Conservation (phyloP, 495 filamentous ascomycete genomes). For the Penicillium paradoxum region DNA sequence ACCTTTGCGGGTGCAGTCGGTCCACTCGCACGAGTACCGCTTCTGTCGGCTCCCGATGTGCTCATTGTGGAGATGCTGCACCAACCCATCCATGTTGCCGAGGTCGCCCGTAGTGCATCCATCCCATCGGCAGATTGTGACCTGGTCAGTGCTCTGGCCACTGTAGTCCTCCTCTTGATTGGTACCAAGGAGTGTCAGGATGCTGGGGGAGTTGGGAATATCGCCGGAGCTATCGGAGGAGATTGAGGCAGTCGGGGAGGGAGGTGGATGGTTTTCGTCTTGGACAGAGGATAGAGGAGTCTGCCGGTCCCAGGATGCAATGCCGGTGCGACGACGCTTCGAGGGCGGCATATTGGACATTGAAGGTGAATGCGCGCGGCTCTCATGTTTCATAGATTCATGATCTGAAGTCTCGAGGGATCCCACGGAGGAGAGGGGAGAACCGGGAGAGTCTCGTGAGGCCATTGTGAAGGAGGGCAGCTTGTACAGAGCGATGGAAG, state of each 20-base stretch:
- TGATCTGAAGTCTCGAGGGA: slow-evolving; percentile 45
- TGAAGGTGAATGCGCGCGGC: slow-evolving; percentile 37
- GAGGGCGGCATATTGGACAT: slow-evolving; percentile 45
- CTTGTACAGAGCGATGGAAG: neutral
- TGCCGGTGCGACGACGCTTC: slow-evolving; percentile 49
- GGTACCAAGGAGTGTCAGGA: slow-evolving; percentile 44
- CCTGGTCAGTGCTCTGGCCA: slow-evolving; percentile 70
- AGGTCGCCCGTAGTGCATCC: slow-evolving; percentile 76
- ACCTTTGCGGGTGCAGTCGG: slow-evolving; percentile 79
- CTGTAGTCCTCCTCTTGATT: slow-evolving; percentile 73
- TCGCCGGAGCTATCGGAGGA: slow-evolving; percentile 85
- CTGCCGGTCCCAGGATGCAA: slow-evolving; percentile 45
- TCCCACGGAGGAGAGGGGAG: slow-evolving; percentile 48
- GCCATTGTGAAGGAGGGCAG: slow-evolving; percentile 30
- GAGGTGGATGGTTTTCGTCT: slow-evolving; percentile 38
- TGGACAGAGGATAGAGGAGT: slow-evolving; percentile 43
- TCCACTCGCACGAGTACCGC: slow-evolving; percentile 94
- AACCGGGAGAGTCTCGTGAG: slow-evolving; percentile 41
- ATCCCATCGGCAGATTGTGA: slow-evolving; percentile 85
- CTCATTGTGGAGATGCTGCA: slow-evolving; percentile 87
- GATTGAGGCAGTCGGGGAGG: slow-evolving; percentile 53
- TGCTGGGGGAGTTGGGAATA: slow-evolving; percentile 50
- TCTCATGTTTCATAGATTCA: slow-evolving; percentile 45
- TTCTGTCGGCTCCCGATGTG: slow-evolving; percentile 81
- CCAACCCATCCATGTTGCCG: slow-evolving; percentile 88